Conservation (phyloP, 176 grass and related monocot species). For the Phragmites australis region DNA sequence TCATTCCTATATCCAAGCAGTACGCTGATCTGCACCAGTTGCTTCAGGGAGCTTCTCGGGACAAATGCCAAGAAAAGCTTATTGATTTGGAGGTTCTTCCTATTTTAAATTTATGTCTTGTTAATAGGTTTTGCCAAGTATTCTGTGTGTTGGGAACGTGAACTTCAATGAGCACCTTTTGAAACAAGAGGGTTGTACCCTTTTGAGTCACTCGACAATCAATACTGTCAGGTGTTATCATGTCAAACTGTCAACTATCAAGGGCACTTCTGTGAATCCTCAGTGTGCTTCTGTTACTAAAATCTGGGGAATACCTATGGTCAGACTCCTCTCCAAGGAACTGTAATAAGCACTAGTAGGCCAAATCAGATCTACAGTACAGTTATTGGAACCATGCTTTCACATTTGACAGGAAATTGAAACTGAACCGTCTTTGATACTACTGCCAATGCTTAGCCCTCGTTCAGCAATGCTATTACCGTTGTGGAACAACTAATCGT, state of each 20-base stretch:
- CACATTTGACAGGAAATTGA: not conserved
- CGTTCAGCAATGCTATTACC: not conserved
- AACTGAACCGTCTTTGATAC: not conserved
- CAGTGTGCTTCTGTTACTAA: not conserved
- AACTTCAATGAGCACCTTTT: not conserved
- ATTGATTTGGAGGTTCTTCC: slow-evolving; percentile 50
- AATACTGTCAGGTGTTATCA: not conserved
- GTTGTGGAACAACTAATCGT: too few relatives aligned
- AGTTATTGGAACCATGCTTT: slow-evolving; percentile 1
- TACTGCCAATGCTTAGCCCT: not conserved
- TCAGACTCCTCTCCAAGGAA: not conserved
- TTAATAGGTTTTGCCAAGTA: slow-evolving; percentile 23
- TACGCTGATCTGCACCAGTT: slow-evolving; percentile 62
- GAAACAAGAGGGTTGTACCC: not conserved
- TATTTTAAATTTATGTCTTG: not conserved
- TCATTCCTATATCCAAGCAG: slow-evolving; percentile 68
- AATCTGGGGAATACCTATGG: not conserved
- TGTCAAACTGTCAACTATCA: slow-evolving; percentile 29
- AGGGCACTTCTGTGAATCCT: not conserved
- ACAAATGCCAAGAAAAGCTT: slow-evolving; percentile 30
- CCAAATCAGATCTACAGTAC: not conserved
- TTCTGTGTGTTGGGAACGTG: not conserved
- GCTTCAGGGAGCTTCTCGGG: slow-evolving; percentile 43
- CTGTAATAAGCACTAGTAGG: not conserved
- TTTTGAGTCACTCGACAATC: slow-evolving; percentile 9